Evolutionary conservation across 2,329 filamentous ascomycete genomes (phyloP), one percentile per base, ranked within the genome.

Genomic region (Colletotrichum higginsianum): DNA sequence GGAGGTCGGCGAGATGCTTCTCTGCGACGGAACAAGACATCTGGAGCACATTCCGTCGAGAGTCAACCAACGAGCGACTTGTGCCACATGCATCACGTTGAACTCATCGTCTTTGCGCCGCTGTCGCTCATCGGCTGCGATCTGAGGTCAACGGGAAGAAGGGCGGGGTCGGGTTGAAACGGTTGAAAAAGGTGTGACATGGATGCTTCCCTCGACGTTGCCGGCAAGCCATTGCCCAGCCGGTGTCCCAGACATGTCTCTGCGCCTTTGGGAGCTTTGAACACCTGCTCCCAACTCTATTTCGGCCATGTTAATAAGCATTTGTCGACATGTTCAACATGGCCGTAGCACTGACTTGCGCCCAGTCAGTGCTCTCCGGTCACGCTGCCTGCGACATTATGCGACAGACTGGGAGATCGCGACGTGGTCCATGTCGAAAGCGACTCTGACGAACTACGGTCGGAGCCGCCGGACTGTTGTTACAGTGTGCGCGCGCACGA

Each of bases 231-330:
- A 61, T 30, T 53, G 26, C 58, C 58, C 58, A 49, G 30, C 58
- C 40, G 38, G 30, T 50, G 44, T 61, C 44, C 38, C 55, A 53
- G 50, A 40, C 61, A 49, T 42, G 23, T 38, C 44, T 58, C 58
- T 56, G 52, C 60, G 47, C 42, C 55, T 56, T 61, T 60, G 30
- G 67, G 67, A 70, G 68, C 65, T 71, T 68, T 71, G 68, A 65
- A 47, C 68, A 71, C 68, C 68, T 40, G 68, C 64, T 71, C 65
- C 12, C 58, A 71, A 71, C 68, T 68, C 65, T 71, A 71, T 62
- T 68, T 47, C 16, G 26, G 38, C 49, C 15, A 58, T 18, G 47
- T n/a, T 35, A 35, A 35, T 35, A 35, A 35, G 30, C 55, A 53
- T 71, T 53, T 57, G 21, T 57, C 50, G 46, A 35, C 23, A 13